These are phyloP conservation scores for Penicillium sumatraense DNA, from an alignment of 2,329 filamentous ascomycete species.

Conservation along the genomic window DNA sequence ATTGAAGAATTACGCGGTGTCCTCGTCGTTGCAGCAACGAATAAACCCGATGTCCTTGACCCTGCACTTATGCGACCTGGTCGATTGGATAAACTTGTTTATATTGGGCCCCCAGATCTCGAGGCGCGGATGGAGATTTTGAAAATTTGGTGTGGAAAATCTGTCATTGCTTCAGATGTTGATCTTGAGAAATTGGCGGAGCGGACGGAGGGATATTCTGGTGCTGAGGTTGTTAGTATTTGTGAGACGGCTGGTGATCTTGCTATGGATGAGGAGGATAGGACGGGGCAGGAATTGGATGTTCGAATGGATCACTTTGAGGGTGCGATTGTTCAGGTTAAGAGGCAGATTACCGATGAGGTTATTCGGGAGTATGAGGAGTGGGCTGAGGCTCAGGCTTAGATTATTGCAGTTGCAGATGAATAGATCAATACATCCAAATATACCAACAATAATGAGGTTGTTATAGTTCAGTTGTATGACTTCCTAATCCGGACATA, in stretches of 20 bases:
- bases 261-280: slow-evolving; percentile 57
- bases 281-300: slow-evolving; percentile 41
- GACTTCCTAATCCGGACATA: neutral
- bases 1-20: slow-evolving; percentile 85
- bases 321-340: slow-evolving; percentile 50
- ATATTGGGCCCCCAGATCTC: slow-evolving; percentile 79
- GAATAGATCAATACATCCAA: neutral
- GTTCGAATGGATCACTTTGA: slow-evolving; percentile 51
- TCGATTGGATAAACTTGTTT: slow-evolving; percentile 81
- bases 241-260: slow-evolving; percentile 57
- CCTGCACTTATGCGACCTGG: slow-evolving; percentile 84
- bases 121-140: slow-evolving; percentile 78
- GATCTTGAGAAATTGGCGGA: slow-evolving; percentile 67
- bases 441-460: no score
- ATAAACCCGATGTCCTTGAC: slow-evolving; percentile 84
- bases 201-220: slow-evolving; percentile 76
- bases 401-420: neutral
- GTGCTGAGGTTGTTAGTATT: slow-evolving; percentile 76
- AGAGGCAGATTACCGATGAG: slow-evolving; percentile 62
- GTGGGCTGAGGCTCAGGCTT: slow-evolving; percentile 48
- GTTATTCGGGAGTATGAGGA: slow-evolving; percentile 64
- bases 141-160: slow-evolving; percentile 65
- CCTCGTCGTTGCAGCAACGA: slow-evolving; percentile 87
- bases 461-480: no score
- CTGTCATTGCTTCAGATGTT: slow-evolving; percentile 66